Percentiles rank a stretch among this genome's conserved stretches.
phyloP scores from a whole-genome alignment of 1,139 yeast genomes.

The Lodderomyces metapsilosis region DNA sequence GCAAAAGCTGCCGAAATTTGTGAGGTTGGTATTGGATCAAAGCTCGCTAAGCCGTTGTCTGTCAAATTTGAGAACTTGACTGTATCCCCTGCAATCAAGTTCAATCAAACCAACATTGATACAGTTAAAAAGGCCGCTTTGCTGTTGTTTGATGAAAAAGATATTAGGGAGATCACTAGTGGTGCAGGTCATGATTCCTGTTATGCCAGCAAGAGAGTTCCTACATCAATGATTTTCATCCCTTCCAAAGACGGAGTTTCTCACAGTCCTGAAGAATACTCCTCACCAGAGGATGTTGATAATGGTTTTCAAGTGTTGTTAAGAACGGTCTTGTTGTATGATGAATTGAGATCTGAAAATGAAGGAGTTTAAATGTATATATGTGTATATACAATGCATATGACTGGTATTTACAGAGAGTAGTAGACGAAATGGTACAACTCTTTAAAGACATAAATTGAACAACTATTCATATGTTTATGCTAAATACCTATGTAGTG shows the following conservation, averaged over 20 bases:
- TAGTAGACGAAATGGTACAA: too few species aligned
- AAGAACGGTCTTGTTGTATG: conserved; percentile 59
- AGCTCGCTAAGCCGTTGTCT: conserved; percentile 21
- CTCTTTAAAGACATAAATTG: too few species aligned
- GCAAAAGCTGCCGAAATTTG: conserved; percentile 28
- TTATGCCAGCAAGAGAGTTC: conserved; percentile 52
- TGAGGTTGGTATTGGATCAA: conserved; percentile 13
- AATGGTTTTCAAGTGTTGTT: conserved; percentile 59
- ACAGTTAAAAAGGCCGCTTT: conserved; percentile 53
- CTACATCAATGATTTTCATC: conserved; percentile 74
- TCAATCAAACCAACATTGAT: conserved; percentile 47
- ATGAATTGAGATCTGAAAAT: conserved; percentile 20
- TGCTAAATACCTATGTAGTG: not conserved
- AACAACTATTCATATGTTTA: too few species aligned
- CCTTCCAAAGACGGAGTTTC: conserved; percentile 71
- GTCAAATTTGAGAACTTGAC: conserved; percentile 42
- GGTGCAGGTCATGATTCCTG: conserved; percentile 81
- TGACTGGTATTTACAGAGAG: too few species aligned
- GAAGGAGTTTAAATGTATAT: not conserved
- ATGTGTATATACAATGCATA: not conserved
- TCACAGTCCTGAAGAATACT: conserved; percentile 66
- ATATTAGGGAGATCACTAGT: conserved; percentile 49
- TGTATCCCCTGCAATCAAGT: conserved; percentile 56
- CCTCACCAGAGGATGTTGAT: conserved; percentile 60
- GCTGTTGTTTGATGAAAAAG: conserved; percentile 44